Base-by-base conservation (phyloP, 352 stramenopile species). In the Globisporangium apiculatum region DNA sequence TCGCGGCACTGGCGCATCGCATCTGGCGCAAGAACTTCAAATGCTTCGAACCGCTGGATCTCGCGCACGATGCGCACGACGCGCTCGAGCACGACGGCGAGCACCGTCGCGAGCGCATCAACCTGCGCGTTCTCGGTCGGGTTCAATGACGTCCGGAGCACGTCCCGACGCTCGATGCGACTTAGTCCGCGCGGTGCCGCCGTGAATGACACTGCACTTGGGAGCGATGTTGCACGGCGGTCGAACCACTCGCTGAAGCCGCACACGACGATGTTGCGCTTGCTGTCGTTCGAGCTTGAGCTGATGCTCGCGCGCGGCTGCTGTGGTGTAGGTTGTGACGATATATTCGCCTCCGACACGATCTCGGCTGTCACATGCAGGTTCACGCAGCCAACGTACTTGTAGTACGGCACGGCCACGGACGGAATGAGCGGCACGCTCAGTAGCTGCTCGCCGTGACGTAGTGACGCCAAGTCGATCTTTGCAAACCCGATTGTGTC, bases 111-210 rank as follows among this genome's bases (percentile, higher is more conserved):
- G n/a, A 90, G 73, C 4, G 72, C 71, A 48, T 88, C 77, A 17
- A 90, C 62, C 46, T 90, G 80, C 5, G 61, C 60, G 43, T 90
- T 90, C 35, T 86, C 73, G 0, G 69, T 80, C 3, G 80, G 76
- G 4, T 70, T 82, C 35, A 90, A 53, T 5, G 74, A 75, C 1
- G 61, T 61, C 1, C 80, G 75, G n/a, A 90, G 66, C 6, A 71
- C 38, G 58, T 76, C 71, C 1, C 79, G 71, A 4, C 76, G 66
- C 4, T 63, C 66, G 18, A 89, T 83, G 10, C 73, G 74, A 9
- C 64, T 84, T 18, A 69, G 17, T 36, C 55, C 52, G 3, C 48
- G 61, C 62, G 46, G 61, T 51, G 51, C 38, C 5, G 51, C 51
- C 24, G 46, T 64, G 9, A 61, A 14, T 0, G 67, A 58, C 1